Evolutionary conservation across 2,329 filamentous ascomycete genomes (phyloP).

Genomic region (Niveomyces coronatus): DNA sequence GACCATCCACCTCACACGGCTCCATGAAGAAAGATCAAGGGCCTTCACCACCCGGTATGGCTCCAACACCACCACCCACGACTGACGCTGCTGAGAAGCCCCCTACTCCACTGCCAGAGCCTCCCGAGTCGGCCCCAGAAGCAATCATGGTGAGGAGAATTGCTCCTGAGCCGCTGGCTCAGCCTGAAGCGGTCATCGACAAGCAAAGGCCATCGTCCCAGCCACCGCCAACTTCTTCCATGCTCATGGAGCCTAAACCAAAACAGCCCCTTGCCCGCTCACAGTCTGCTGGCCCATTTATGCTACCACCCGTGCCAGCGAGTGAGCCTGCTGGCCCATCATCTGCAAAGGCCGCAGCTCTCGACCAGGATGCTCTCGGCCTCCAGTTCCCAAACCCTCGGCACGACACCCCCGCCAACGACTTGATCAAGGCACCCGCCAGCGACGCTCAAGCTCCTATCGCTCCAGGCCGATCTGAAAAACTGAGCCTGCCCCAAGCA

Average conservation of each 20-base stretch:
- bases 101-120: slow-evolving; percentile 16
- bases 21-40: slow-evolving; percentile 14
- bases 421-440: slow-evolving; percentile 29
- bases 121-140: not conserved
- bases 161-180: not conserved
- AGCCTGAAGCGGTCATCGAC: not conserved
- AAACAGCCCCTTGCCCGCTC: slow-evolving; percentile 20
- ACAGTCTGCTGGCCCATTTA: slow-evolving; percentile 28
- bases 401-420: slow-evolving; percentile 27
- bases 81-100: slow-evolving; percentile 27
- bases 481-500: slow-evolving; percentile 24
- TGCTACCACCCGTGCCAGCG: slow-evolving; percentile 27
- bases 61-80: slow-evolving; percentile 29
- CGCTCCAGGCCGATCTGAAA: slow-evolving; percentile 16
- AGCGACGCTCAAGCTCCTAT: slow-evolving; percentile 33
- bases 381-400: slow-evolving; percentile 27
- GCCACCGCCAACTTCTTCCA: slow-evolving; percentile 1
- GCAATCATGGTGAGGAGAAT: not conserved
- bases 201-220: slow-evolving; percentile 7
- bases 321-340: slow-evolving; percentile 41
- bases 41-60: slow-evolving; percentile 17
- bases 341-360: slow-evolving; percentile 20
- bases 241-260: slow-evolving; percentile 12
- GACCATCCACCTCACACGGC: slow-evolving; percentile 10
- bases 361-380: slow-evolving; percentile 12